Evolutionary conservation across 1,284 basidiomycete species (phyloP).

Genomic region (Porogramme epimiltina): DNA sequence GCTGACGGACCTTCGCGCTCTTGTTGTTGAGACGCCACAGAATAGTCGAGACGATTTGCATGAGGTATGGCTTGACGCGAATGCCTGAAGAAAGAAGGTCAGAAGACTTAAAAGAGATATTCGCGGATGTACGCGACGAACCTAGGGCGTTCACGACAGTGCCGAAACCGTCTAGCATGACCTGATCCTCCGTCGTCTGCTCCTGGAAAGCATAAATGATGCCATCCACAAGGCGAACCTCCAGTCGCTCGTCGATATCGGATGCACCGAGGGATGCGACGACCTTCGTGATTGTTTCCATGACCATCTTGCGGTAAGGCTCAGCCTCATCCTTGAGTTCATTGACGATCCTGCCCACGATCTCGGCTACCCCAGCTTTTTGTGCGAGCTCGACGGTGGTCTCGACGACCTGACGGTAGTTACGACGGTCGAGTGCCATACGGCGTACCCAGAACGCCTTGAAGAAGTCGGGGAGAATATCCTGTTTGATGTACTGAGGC

Average conservation of each 20-base stretch:
- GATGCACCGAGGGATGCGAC: slow-evolving; percentile 91
- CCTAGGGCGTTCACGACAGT: slow-evolving; percentile 94
- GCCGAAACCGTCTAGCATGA: slow-evolving; percentile 99
- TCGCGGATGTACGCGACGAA: slow-evolving; percentile 24
- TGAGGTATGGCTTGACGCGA: slow-evolving; percentile 98
- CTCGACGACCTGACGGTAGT: slow-evolving; percentile 97
- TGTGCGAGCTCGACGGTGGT: slow-evolving; percentile 98
- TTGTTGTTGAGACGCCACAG: slow-evolving; percentile 99
- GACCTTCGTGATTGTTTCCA: slow-evolving; percentile 99
- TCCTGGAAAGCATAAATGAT: slow-evolving; percentile 99
- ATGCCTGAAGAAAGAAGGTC: slow-evolving; percentile 54
- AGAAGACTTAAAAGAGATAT: neutral
- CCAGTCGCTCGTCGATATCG: slow-evolving; percentile 95
- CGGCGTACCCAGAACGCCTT: slow-evolving; percentile 97
- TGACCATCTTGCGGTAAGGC: slow-evolving; percentile 99
- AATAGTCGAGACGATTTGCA: slow-evolving; percentile 99
- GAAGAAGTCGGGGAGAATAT: slow-evolving; percentile 99
- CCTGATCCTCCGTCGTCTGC: slow-evolving; percentile 97
- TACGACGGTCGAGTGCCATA: slow-evolving; percentile 96
- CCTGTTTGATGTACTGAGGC: slow-evolving; percentile 91
- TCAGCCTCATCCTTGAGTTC: slow-evolving; percentile 97
- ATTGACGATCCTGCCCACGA: slow-evolving; percentile 93
- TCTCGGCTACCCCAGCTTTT: slow-evolving; percentile 95
- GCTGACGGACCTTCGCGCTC: slow-evolving; percentile 98
- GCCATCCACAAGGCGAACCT: slow-evolving; percentile 94